Percentiles rank a stretch among this genome's conserved stretches.
phyloP scores from a whole-genome alignment of 2,329 filamentous ascomycete species.

The Epichloe aotearoae region DNA sequence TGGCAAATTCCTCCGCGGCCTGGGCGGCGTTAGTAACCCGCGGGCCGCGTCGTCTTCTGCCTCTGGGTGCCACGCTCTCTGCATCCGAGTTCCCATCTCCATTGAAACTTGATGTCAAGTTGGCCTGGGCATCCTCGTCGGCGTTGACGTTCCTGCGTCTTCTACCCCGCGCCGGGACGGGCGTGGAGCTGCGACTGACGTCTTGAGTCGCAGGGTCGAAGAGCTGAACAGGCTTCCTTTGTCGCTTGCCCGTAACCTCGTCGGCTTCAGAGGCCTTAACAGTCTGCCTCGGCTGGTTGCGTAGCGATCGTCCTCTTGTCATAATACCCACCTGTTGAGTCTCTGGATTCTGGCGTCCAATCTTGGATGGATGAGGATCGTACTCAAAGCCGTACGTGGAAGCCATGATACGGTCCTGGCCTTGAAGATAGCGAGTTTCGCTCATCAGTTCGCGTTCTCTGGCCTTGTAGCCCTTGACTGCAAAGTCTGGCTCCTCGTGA shows the following conservation, averaged over 20 bases:
- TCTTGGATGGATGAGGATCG: slow-evolving; percentile 41
- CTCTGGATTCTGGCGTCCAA: slow-evolving; percentile 46
- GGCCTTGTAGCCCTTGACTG: slow-evolving; percentile 39
- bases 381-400: slow-evolving; percentile 48
- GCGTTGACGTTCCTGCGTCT: slow-evolving; percentile 19
- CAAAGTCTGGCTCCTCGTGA: slow-evolving; percentile 38
- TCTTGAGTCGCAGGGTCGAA: slow-evolving; percentile 39
- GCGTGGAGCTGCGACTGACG: slow-evolving; percentile 38
- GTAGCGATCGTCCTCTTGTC: slow-evolving; percentile 38
- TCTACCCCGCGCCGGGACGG: slow-evolving; percentile 22
- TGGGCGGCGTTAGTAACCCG: slow-evolving; percentile 13
- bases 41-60: slow-evolving; percentile 17
- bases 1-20: slow-evolving; percentile 14
- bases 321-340: slow-evolving; percentile 37
- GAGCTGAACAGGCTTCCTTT: slow-evolving; percentile 36
- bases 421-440: slow-evolving; percentile 33
- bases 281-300: slow-evolving; percentile 44
- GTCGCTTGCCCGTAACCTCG: slow-evolving; percentile 37
- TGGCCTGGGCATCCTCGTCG: slow-evolving; percentile 14
- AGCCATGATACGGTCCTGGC: slow-evolving; percentile 46
- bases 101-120: slow-evolving; percentile 20
- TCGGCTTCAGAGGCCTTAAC: slow-evolving; percentile 44
- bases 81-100: slow-evolving; percentile 20
- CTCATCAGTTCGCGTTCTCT: slow-evolving; percentile 28
- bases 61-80: slow-evolving; percentile 16